A percentile compares a stretch with the other conserved stretches of the same genome.
phyloP scores from a whole-genome alignment of 768 basidiomycete species.

The Xanthoconium stramineum region DNA sequence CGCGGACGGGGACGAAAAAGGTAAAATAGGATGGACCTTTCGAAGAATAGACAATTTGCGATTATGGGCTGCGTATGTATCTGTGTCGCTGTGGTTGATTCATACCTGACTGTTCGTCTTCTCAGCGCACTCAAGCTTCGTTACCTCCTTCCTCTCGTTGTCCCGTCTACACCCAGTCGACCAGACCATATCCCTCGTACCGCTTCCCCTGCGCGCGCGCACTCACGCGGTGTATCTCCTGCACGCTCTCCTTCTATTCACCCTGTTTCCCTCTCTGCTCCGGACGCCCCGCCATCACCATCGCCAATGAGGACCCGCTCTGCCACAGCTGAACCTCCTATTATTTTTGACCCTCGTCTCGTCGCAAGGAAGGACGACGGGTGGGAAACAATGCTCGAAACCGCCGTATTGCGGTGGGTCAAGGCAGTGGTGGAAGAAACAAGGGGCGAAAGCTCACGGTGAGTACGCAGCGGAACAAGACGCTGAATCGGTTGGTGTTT shows the following conservation, averaged over 20 bases:
- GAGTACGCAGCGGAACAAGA: slow-evolving; percentile 1
- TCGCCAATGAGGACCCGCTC: slow-evolving; percentile 37
- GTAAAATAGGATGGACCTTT: slow-evolving; percentile 76
- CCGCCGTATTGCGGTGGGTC: slow-evolving; percentile 62
- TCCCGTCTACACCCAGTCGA: slow-evolving; percentile 42
- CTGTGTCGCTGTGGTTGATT: not conserved
- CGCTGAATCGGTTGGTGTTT: not conserved
- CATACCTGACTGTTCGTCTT: not conserved
- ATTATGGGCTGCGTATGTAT: slow-evolving; percentile 77
- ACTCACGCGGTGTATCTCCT: slow-evolving; percentile 23
- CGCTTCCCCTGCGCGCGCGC: slow-evolving; percentile 17
- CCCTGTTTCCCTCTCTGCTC: not conserved
- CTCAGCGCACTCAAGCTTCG: slow-evolving; percentile 76
- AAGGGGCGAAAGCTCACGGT: slow-evolving; percentile 38
- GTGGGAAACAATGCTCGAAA: slow-evolving; percentile 80
- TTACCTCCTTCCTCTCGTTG: slow-evolving; percentile 68
- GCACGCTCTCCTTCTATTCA: slow-evolving; percentile 18
- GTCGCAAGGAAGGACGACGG: slow-evolving; percentile 73
- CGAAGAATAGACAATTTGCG: slow-evolving; percentile 82
- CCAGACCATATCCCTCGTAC: slow-evolving; percentile 26
- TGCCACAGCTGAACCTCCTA: slow-evolving; percentile 41
- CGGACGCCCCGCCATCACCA: slow-evolving; percentile 25
- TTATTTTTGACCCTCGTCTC: slow-evolving; percentile 68
- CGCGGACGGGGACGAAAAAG: slow-evolving; percentile 37
- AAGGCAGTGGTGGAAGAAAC: slow-evolving; percentile 65